Conservation (phyloP, 306 rosid species). For the Prinsepia uniflora region DNA sequence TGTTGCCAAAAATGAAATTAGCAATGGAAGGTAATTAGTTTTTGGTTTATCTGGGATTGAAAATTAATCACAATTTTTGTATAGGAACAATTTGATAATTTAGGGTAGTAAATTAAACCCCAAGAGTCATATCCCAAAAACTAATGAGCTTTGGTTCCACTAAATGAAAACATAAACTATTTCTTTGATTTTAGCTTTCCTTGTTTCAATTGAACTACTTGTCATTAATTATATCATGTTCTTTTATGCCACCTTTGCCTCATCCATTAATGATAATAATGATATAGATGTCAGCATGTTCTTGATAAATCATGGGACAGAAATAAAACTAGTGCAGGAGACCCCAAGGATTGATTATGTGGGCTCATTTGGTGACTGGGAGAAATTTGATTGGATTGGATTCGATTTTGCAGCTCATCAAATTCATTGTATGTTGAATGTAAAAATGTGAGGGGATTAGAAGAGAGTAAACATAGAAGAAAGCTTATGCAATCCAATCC, state of each 20-base stretch:
- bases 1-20: slow-evolving; percentile 79
- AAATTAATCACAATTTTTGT: background rate
- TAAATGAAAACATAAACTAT: background rate
- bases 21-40: slow-evolving; percentile 70
- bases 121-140: background rate
- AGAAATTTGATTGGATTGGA: no score
- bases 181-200: background rate
- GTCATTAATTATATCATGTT: background rate
- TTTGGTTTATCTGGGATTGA: slow-evolving; percentile 23
- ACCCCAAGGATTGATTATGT: no score
- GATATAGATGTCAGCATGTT: slow-evolving; percentile 1
- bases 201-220: background rate
- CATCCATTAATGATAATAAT: background rate
- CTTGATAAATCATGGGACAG: background rate
- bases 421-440: no score
- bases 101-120: background rate
- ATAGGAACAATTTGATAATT: background rate
- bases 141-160: no score
- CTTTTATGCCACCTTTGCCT: background rate
- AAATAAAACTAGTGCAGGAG: no score
- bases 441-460: no score
- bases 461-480: no score
- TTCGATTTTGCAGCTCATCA: no score
- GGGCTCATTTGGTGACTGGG: no score
- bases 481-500: no score